Percentiles rank a stretch among this genome's conserved stretches.
Evolutionary conservation across 2,329 filamentous ascomycete genomes (phyloP).

Genomic region (Metarhizium guizhouense): DNA sequence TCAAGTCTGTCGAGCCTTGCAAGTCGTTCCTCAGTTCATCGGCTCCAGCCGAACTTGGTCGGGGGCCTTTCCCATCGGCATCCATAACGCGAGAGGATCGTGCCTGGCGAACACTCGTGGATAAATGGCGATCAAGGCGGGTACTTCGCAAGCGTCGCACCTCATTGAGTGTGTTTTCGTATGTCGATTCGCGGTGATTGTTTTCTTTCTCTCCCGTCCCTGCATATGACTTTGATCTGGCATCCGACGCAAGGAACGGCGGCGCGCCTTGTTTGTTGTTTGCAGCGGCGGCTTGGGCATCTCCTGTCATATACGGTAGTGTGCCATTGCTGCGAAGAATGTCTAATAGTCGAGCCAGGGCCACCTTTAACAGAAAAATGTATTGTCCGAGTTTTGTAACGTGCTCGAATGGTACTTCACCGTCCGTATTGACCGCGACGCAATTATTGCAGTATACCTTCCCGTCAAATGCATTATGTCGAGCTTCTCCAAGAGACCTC

Average conservation of each 20-base stretch:
- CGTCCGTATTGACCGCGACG: slow-evolving; percentile 45
- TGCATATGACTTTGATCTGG: slow-evolving; percentile 65
- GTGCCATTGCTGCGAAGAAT: slow-evolving; percentile 79
- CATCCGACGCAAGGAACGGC: slow-evolving; percentile 49
- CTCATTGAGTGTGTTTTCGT: slow-evolving; percentile 94
- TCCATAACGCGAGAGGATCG: slow-evolving; percentile 89
- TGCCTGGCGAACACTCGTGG: slow-evolving; percentile 84
- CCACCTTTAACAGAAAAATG: slow-evolving; percentile 84
- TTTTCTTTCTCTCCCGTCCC: slow-evolving; percentile 38
- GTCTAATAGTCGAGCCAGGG: slow-evolving; percentile 78
- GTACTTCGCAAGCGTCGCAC: slow-evolving; percentile 88
- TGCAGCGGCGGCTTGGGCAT: slow-evolving; percentile 18
- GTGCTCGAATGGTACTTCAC: slow-evolving; percentile 50
- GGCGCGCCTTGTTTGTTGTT: slow-evolving; percentile 15
- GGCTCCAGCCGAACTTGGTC: slow-evolving; percentile 63
- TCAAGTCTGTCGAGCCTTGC: slow-evolving; percentile 61
- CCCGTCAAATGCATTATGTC: slow-evolving; percentile 59
- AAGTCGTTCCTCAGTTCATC: slow-evolving; percentile 33
- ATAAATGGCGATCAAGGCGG: slow-evolving; percentile 86
- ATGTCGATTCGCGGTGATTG: slow-evolving; percentile 62
- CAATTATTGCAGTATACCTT: slow-evolving; percentile 66
- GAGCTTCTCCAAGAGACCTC: slow-evolving; percentile 57
- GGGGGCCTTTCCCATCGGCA: slow-evolving; percentile 47
- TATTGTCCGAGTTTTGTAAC: slow-evolving; percentile 90
- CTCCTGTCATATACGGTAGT: slow-evolving; percentile 68